Evolutionary conservation across 2,329 filamentous ascomycete species (phyloP), one percentile per base, ranked within the genome.

Genomic region (Fusarium albosuccineum): DNA sequence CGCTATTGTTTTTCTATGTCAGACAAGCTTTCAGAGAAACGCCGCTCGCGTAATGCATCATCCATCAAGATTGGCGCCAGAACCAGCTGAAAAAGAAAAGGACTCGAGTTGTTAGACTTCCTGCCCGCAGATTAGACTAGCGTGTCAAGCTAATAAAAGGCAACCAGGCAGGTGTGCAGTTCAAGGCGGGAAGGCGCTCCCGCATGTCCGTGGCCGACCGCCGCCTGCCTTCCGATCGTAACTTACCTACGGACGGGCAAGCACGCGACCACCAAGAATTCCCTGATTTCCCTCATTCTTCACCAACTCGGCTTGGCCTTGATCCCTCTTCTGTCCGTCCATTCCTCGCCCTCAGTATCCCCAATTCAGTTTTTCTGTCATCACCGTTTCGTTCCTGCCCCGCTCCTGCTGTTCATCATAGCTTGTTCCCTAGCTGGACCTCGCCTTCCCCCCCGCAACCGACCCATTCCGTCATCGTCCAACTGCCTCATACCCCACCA

Each of bases 401-500:
- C 17, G 16, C 17, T 22, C 4, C 14, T 49, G 33, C 16, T 22
- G 17, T 45, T 34, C 46, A 29, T 34, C 14, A 49, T 30, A 46
- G 30, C 53, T 36, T 58, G 22, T n/a, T 13, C 26, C 37, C 50
- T 41, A 54, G 16, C 34, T 51, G 27, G 10, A 29, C 34, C 33
- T 30, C 22, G 30, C 37, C 14, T 52, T 39, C 30, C 30, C 42
- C 51, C 48, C 14, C 64, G 48, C 57, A 53, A 50, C 40, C 45
- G 40, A 56, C 41, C 41, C 66, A 64, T 67, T 69, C 62, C 66
- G 66, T 69, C 66, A 70, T 69, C 62, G 45, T 63, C 54, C 51
- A 63, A 54, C 65, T 63, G 62, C 65, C 66, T 64, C 51, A 68
- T 65, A 59, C 51, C 57, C 51, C 63, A 42, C 50, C 46, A 64